Conservation (phyloP, 1,139 yeast species). For the Arxiozyma slooffiae region DNA sequence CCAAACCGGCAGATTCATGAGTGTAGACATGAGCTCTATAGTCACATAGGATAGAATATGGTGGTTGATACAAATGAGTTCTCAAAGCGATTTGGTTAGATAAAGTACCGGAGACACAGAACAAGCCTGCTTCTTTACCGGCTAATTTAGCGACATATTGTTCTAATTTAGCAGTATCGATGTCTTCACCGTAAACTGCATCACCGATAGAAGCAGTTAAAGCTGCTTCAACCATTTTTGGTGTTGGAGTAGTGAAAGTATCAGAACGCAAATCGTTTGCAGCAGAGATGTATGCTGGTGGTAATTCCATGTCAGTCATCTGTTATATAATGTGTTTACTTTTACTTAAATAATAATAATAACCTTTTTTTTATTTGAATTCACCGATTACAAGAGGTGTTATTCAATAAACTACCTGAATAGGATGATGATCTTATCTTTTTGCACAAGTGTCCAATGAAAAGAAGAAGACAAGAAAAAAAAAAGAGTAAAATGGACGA, state of each 20-base stretch:
- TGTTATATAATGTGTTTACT: no score
- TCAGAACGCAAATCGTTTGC: conserved; percentile 67
- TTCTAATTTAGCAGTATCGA: conserved; percentile 57
- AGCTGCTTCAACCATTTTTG: conserved; percentile 59
- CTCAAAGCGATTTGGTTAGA: conserved; percentile 83
- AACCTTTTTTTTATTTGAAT: no score
- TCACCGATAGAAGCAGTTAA: conserved; percentile 65
- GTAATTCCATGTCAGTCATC: conserved; percentile 19
- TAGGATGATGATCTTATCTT: no score
- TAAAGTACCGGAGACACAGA: conserved; percentile 82
- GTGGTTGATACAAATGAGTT: conserved; percentile 73
- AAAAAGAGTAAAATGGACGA: no score
- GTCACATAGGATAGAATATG: conserved; percentile 77
- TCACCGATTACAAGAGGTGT: no score
- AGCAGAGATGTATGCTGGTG: conserved; percentile 32
- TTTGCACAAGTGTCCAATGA: no score
- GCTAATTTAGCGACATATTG: conserved; percentile 54
- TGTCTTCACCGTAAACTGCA: conserved; percentile 80
- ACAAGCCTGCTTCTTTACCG: conserved; percentile 77
- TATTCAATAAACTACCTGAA: no score
- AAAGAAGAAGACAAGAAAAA: no score
- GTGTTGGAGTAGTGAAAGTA: conserved; percentile 87
- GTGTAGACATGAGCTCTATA: conserved; percentile 74
- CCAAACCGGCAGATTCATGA: conserved; percentile 86
- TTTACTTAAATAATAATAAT: no score